Conservation (phyloP, 2,329 filamentous ascomycete species). For the Pseudogymnoascus sp. region DNA sequence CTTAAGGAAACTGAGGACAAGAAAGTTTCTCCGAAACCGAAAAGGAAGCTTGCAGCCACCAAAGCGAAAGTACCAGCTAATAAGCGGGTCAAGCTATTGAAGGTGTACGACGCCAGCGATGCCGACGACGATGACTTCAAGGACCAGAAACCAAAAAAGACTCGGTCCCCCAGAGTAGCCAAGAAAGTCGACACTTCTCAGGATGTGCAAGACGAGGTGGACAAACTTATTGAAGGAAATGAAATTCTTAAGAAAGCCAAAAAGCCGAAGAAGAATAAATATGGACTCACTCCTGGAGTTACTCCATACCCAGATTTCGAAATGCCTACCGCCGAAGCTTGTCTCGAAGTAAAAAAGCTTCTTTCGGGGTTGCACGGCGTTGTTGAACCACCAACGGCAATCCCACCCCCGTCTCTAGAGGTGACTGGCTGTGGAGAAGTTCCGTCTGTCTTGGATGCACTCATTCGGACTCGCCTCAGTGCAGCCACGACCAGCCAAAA, state of each 20-base stretch:
- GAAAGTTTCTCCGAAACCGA: neutral
- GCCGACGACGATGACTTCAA: neutral
- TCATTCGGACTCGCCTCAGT: constrained; percentile 45
- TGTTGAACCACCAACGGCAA: constrained; percentile 53
- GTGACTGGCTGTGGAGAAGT: constrained; percentile 60
- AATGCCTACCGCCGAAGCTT: constrained; percentile 59
- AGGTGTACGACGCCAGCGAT: neutral
- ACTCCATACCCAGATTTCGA: constrained; percentile 62
- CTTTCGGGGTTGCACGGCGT: constrained; percentile 59
- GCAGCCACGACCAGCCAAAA: constrained; percentile 41
- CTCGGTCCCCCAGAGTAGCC: neutral
- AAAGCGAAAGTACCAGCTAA: neutral
- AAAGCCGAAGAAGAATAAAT: constrained; percentile 33
- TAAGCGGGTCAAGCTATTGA: neutral
- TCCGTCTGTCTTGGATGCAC: constrained; percentile 44
- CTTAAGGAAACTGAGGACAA: neutral
- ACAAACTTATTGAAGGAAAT: constrained; percentile 10
- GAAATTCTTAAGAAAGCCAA: constrained; percentile 12
- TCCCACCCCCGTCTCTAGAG: constrained; percentile 61
- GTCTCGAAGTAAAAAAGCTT: constrained; percentile 58
- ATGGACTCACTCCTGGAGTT: constrained; percentile 45
- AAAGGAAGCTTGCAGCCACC: neutral
- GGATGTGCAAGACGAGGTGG: constrained; percentile 14
- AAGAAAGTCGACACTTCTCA: constrained; percentile 11
- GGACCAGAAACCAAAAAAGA: constrained; percentile 4